Percentiles rank a stretch among this genome's conserved stretches.
These are phyloP conservation scores for Suillus subaureus DNA, from an alignment of 768 basidiomycete genomes.

Conservation along the genomic window DNA sequence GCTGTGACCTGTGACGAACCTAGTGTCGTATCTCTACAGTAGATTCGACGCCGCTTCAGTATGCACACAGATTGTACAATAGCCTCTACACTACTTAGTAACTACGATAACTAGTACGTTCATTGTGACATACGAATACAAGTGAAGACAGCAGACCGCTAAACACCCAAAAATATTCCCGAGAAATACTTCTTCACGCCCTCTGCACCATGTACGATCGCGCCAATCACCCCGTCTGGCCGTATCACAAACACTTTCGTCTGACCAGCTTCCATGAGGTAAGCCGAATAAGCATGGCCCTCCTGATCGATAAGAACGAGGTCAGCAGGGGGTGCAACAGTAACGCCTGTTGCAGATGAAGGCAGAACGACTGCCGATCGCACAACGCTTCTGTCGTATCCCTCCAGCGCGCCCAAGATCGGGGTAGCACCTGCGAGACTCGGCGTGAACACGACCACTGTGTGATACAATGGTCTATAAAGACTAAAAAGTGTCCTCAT, in stretches of 20 bases:
- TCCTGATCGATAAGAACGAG: constrained; percentile 35
- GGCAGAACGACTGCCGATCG: constrained; percentile 11
- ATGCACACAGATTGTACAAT: too few species aligned
- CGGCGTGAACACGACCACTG: constrained; percentile 13
- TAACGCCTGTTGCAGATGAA: neutral
- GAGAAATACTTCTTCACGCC: constrained; percentile 15
- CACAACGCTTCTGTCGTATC: neutral
- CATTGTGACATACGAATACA: neutral
- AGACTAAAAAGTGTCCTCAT: constrained; percentile 29
- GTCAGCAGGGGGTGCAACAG: constrained; percentile 19
- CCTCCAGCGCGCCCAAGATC: neutral
- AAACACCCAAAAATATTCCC: neutral
- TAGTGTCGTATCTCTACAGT: too few species aligned
- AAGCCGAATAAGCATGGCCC: constrained; percentile 39
- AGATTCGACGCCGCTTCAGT: too few species aligned
- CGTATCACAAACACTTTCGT: constrained; percentile 37
- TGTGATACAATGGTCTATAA: constrained; percentile 22
- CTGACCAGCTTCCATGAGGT: constrained; percentile 33
- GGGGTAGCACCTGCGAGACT: constrained; percentile 12
- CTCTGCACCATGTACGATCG: constrained; percentile 23
- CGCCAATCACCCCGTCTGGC: constrained; percentile 24
- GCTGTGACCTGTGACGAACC: too few species aligned
- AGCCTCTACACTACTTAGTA: too few species aligned
- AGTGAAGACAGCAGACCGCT: neutral
- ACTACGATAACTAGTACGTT: too few species aligned